phyloP scores from a whole-genome alignment of 2,329 filamentous ascomycete species.

The Didymella pomorum region DNA sequence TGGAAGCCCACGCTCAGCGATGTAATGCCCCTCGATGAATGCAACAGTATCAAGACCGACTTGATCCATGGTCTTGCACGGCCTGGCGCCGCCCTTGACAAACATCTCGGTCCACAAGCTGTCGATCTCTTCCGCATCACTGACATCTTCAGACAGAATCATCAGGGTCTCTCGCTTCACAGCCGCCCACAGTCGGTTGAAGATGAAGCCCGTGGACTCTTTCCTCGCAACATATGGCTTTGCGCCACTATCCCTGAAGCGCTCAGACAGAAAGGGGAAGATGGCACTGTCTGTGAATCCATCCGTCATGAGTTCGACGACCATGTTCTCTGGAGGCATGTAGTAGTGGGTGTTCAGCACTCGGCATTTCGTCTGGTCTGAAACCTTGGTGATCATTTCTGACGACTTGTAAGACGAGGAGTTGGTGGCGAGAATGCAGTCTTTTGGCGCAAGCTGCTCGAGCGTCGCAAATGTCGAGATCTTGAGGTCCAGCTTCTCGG shows the following conservation, averaged over 20 bases:
- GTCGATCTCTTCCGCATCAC: slow-evolving; percentile 60
- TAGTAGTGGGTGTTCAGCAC: slow-evolving; percentile 60
- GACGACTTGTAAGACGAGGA: slow-evolving; percentile 62
- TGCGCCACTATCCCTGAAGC: slow-evolving; percentile 53
- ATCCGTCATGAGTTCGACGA: slow-evolving; percentile 64
- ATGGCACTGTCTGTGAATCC: slow-evolving; percentile 55
- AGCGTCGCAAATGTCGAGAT: slow-evolving; percentile 58
- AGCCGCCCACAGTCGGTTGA: slow-evolving; percentile 66
- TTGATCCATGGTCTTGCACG: slow-evolving; percentile 58
- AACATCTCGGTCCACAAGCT: slow-evolving; percentile 56
- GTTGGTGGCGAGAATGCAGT: slow-evolving; percentile 62
- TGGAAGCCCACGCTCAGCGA: slow-evolving; percentile 58
- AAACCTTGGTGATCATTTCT: slow-evolving; percentile 58
- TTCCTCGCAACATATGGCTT: slow-evolving; percentile 55
- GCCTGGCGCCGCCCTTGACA: slow-evolving; percentile 32
- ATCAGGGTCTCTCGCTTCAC: slow-evolving; percentile 62
- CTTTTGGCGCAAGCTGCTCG: slow-evolving; percentile 52
- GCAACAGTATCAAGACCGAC: slow-evolving; percentile 63
- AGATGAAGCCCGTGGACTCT: slow-evolving; percentile 63
- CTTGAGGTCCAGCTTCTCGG: slow-evolving; percentile 61
- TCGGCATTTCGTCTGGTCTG: slow-evolving; percentile 44
- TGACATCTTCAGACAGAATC: slow-evolving; percentile 61
- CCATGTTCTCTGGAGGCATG: slow-evolving; percentile 55
- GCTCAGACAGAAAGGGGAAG: slow-evolving; percentile 57
- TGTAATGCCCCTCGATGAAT: slow-evolving; percentile 63